Evolutionary conservation across 2,329 filamentous ascomycete species (phyloP), one percentile per base, ranked within the genome.

Genomic region (Elsinoe batatas): DNA sequence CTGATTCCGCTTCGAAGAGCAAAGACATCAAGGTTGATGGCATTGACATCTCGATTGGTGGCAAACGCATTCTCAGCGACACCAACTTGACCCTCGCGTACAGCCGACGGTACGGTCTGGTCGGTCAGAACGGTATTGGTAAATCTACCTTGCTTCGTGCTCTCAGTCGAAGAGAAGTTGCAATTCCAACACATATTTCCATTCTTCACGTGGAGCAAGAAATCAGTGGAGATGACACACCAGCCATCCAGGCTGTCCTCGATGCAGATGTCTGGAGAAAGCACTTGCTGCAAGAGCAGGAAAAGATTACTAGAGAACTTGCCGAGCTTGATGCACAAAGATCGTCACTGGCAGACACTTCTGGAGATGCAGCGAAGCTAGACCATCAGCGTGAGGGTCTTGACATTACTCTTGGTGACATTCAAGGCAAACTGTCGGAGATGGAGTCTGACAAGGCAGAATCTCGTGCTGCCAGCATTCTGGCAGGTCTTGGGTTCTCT

Each of bases 371-470:
- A 12, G 85, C 83, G 38, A 87, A 80, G 66, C 77, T 97, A 22
- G 91, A 97, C 68, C 80, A 82, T 57, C 89, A 96, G 64, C 84
- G 90, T 60, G 93, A 97, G 71, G 88, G 88, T 40, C 82, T 95
- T 53, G 93, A 98, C 68, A 84, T 84, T 59, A 95, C 93, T 37
- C 79, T 98, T 44, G 89, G 86, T 62, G 93, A 98, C 67, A 84
- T 98, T 51, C 90, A 98, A 68, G 72, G 79, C 58, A 98, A 98
- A 72, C 79, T 98, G 58, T 82, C 91, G 17, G 93, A 98, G 72
- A 98, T 98, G 93, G 93, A 98, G 68, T 96, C 93, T 0, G 93
- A 98, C 75, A 97, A 96, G 74, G 93, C 93, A 57, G 93, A 98
- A 68, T 87, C 93, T 61, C 81, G 93, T 67, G 93, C 93, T 46